Evolutionary conservation across 2,329 filamentous ascomycete genomes (phyloP).

Genomic region (Colletotrichum gigasporum): DNA sequence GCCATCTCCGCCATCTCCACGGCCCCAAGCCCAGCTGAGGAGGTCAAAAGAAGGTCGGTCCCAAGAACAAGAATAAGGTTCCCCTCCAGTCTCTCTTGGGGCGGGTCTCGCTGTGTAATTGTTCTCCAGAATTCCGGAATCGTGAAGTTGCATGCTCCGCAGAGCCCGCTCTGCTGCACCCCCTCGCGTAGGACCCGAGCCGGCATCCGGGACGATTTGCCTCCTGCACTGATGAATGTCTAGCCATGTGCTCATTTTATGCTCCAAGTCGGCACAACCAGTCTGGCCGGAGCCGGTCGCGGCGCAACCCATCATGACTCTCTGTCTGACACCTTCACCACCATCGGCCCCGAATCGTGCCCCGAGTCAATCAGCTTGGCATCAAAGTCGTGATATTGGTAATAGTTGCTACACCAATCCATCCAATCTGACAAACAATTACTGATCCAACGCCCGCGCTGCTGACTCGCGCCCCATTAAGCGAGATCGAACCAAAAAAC

Average conservation of each 20-base stretch:
- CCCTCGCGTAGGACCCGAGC: slow-evolving; percentile 18
- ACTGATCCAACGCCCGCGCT: slow-evolving; percentile 1
- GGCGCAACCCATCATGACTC: not conserved
- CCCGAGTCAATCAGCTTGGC: too few species aligned
- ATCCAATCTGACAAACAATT: slow-evolving; percentile 8
- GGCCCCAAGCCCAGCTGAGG: not conserved
- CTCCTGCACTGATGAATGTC: not conserved
- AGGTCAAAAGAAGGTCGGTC: not conserved
- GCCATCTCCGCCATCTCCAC: too few species aligned
- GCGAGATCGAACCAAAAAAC: not conserved
- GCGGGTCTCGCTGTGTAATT: not conserved
- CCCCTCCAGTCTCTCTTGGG: not conserved
- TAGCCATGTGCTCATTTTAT: not conserved
- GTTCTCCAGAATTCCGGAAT: not conserved
- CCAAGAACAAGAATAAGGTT: slow-evolving; percentile 7
- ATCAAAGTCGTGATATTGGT: not conserved
- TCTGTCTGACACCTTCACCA: too few species aligned
- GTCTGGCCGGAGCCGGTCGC: slow-evolving; percentile 12
- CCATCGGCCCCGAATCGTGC: too few species aligned
- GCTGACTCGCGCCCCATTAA: not conserved
- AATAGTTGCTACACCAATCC: not conserved
- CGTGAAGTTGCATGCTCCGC: too few species aligned
- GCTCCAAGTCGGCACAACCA: not conserved
- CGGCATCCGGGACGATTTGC: slow-evolving; percentile 19
- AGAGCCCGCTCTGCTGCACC: not conserved